phyloP scores from a whole-genome alignment of 768 basidiomycete genomes.

The Hydnomerulius pinastri region DNA sequence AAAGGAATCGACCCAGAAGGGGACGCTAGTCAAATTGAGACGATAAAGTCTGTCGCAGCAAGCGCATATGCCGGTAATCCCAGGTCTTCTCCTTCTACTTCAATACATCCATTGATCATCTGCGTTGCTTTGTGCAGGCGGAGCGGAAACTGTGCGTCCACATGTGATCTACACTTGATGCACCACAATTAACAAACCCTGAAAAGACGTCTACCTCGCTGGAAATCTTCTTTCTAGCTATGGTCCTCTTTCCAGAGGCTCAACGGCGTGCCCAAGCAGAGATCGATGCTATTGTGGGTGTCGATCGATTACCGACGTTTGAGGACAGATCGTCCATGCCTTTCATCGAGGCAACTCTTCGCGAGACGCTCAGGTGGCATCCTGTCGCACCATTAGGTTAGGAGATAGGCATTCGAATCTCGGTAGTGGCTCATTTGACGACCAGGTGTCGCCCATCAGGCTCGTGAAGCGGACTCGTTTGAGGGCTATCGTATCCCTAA shows the following conservation, averaged over 20 bases:
- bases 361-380: constrained; percentile 1
- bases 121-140: neutral
- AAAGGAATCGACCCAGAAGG: neutral
- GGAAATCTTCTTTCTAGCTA: neutral
- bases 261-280: neutral
- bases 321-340: neutral
- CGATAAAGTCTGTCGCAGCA: neutral
- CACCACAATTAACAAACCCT: neutral
- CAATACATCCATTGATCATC: neutral
- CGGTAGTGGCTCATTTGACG: neutral
- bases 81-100: neutral
- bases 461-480: neutral
- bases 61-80: neutral
- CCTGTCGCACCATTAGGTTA: constrained; percentile 1
- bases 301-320: neutral
- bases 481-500: constrained; percentile 2
- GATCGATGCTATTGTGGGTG: neutral
- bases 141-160: constrained; percentile 1
- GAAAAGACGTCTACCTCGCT: neutral
- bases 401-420: neutral
- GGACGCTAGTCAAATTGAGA: neutral
- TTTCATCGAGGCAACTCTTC: neutral
- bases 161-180: neutral
- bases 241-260: neutral
- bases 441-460: neutral